A percentile compares a stretch with the other conserved stretches of the same genome.
Conservation (phyloP, 371 early-diverging fungal genomes). For the Parasitella parasitica region DNA sequence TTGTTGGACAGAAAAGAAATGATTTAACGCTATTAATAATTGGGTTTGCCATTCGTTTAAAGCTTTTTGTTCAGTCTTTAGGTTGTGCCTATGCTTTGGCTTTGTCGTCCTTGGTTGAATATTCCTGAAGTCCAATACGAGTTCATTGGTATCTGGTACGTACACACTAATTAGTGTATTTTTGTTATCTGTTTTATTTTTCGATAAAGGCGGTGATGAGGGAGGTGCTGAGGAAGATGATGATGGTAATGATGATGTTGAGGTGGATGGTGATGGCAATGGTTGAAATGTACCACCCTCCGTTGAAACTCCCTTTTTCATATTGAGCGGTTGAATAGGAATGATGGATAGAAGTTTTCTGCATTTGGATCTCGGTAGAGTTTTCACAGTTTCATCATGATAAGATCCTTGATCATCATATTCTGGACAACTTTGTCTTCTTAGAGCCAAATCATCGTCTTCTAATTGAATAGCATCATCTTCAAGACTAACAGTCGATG, state of each 20-base stretch:
- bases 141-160: slow-evolving; percentile 6
- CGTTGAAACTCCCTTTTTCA: neutral
- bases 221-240: neutral
- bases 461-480: neutral
- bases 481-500: neutral
- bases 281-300: neutral
- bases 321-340: neutral
- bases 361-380: neutral
- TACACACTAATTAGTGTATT: neutral
- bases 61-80: slow-evolving; percentile 27
- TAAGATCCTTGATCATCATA: neutral
- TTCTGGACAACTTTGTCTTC: neutral
- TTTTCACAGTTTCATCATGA: neutral
- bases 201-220: neutral
- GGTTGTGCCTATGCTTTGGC: slow-evolving; percentile 15
- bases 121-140: slow-evolving; percentile 9
- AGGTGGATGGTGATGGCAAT: neutral
- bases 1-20: neutral
- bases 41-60: slow-evolving; percentile 31
- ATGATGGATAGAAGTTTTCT: neutral
- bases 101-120: slow-evolving; percentile 19
- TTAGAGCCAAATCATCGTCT: neutral
- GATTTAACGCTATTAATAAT: neutral
- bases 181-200: neutral
- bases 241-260: neutral